A percentile compares a stretch with the other conserved stretches of the same genome.
phyloP scores from a whole-genome alignment of 148 eudicot species.

The Rhododendron simsii region DNA sequence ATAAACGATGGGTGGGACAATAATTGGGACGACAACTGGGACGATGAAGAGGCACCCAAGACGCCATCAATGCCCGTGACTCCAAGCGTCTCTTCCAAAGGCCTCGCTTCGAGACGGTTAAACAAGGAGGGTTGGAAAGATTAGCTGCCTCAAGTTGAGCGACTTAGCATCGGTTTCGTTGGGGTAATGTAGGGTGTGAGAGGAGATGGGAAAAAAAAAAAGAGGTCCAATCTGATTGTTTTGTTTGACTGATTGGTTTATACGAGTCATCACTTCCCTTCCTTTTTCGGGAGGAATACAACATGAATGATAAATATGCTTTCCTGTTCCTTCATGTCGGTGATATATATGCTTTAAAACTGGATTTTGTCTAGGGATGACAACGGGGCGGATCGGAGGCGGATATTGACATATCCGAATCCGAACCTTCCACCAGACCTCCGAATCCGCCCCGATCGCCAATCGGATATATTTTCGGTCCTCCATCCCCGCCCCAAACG shows the following conservation, averaged over 20 bases:
- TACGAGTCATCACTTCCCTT: not conserved
- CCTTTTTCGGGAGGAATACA: not conserved
- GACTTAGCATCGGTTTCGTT: not conserved
- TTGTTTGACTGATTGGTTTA: not conserved
- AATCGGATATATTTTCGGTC: no score
- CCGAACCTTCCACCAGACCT: no score
- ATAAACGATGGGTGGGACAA: slow-evolving; percentile 54
- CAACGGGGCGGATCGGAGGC: no score
- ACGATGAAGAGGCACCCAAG: slow-evolving; percentile 66
- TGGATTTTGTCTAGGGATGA: not conserved
- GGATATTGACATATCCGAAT: no score
- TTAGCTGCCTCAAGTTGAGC: slow-evolving; percentile 26
- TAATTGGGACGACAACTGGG: slow-evolving; percentile 68
- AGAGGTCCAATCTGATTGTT: not conserved
- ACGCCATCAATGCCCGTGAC: slow-evolving; percentile 65
- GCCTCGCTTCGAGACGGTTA: slow-evolving; percentile 60
- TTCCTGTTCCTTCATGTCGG: not conserved
- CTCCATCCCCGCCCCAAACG: no score
- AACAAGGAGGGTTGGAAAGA: slow-evolving; percentile 77
- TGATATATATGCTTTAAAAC: not conserved
- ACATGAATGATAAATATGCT: not conserved
- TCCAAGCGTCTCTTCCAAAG: slow-evolving; percentile 59
- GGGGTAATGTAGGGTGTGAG: not conserved
- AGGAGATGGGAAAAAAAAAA: not conserved
- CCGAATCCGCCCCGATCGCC: no score